Evolutionary conservation across 169 alveolate genomes (phyloP), one percentile per base, ranked within the genome.

Genomic region (Plasmodium inui): DNA sequence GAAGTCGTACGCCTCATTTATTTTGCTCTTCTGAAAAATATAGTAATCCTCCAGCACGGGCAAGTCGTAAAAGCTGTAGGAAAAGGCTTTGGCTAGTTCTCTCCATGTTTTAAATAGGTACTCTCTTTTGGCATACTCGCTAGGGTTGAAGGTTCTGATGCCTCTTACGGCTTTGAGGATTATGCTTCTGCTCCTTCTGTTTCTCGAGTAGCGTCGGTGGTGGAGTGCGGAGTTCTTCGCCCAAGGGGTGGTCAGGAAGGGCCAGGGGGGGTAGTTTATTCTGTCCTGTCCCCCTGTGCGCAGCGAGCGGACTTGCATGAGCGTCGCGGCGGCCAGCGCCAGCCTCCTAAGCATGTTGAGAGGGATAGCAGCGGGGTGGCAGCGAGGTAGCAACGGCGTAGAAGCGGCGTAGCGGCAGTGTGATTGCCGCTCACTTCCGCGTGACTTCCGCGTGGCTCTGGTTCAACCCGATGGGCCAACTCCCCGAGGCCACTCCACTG

Each of bases 91-190:
- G 17, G 94, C 39, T 81, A 89, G 22, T n/a, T 89, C 67, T 44
- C 80, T 57, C 94, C 94, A 89, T 39, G 71, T 89, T 6, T 89
- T 89, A 73, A 89, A 89, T 73, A 89, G n/a, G 44, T 89, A 80
- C 44, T 89, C 94, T 50, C 94, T 89, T 72, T 41, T 78, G 70
- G 82, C 57, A 22, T 80, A 89, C 12, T 89, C 50, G 6, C 14
- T 53, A 12, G 74, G 74, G 28, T 89, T 28, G 82, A 89, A 89
- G 19, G 72, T 80, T 14, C 94, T 34, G 14, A 89, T 89, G 22
- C 94, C 94, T 39, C 82, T 78, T 39, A 89, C 90, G 17, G 83
- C 30, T 12, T 80, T 57, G 4, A 89, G 67, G 14, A 57, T 44
- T 4, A 30, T 10, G 46, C 12, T 28, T 3, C 14, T 10, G 3